Percentiles rank a stretch among this genome's conserved stretches.
phyloP scores from a whole-genome alignment of 352 stramenopile genomes.

The Globisporangium apiculatum region DNA sequence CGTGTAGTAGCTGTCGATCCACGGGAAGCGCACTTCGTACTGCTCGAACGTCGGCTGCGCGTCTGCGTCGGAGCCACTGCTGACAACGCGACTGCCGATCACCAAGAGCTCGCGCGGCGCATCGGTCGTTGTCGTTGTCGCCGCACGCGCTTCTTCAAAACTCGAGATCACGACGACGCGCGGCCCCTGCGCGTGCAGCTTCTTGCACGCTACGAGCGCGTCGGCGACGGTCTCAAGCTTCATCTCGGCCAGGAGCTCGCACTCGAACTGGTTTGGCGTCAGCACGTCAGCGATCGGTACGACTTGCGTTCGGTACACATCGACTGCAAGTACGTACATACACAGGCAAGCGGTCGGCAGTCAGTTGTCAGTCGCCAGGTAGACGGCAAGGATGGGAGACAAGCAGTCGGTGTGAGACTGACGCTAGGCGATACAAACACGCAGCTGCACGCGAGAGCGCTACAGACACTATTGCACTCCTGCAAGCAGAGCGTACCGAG shows the following conservation, averaged over 20 bases:
- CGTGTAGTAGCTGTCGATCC: constrained; percentile 80
- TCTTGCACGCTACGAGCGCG: constrained; percentile 59
- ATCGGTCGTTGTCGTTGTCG: constrained; percentile 16
- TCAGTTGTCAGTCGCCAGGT: no score
- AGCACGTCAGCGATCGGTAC: constrained; percentile 79
- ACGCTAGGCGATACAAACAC: no score
- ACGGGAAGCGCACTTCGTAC: constrained; percentile 72
- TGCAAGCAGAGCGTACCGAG: constrained; percentile 32
- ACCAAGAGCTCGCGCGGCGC: constrained; percentile 47
- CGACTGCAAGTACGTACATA: constrained; percentile 27
- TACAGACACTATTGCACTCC: no score
- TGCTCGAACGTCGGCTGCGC: constrained; percentile 38
- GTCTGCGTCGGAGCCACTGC: background rate
- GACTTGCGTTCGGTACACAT: constrained; percentile 70
- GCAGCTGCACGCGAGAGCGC: no score
- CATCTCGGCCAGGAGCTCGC: constrained; percentile 69
- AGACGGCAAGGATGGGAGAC: background rate
- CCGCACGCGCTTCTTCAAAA: constrained; percentile 43
- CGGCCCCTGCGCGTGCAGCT: constrained; percentile 63
- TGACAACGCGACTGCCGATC: constrained; percentile 51
- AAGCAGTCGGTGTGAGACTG: no score
- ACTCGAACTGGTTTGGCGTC: constrained; percentile 85
- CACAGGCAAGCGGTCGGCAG: no score
- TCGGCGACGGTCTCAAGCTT: constrained; percentile 59
- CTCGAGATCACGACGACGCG: constrained; percentile 80